Conservation (phyloP, 257 asterid species). For the Leonotis leonurus region DNA sequence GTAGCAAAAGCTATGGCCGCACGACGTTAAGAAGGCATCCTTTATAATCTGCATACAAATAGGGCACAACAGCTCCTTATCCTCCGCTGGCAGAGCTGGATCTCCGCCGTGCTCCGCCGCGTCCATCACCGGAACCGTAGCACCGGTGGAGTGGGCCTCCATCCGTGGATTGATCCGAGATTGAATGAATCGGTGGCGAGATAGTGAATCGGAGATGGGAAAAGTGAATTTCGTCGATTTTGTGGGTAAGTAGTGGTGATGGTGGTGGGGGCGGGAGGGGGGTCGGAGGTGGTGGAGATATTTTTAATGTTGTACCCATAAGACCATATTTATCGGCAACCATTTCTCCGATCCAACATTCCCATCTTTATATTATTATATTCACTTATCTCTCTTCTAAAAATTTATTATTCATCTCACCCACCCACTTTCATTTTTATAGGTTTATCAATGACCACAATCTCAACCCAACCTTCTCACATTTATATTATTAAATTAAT, state of each 20-base stretch:
- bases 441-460: too few relatives aligned
- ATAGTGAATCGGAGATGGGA: background rate
- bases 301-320: background rate
- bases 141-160: conserved; percentile 36
- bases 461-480: too few relatives aligned
- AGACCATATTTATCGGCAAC: too few relatives aligned
- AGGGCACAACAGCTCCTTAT: conserved; percentile 60
- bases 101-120: conserved; percentile 18
- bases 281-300: too few relatives aligned
- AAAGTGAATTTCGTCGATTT: background rate
- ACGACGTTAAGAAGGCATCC: conserved; percentile 67
- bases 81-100: conserved; percentile 26
- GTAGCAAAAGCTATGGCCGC: conserved; percentile 86
- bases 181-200: background rate
- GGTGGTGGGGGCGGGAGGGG: background rate
- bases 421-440: too few relatives aligned
- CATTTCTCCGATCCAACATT: too few relatives aligned
- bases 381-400: too few relatives aligned
- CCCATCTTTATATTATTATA: too few relatives aligned
- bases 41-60: conserved; percentile 72
- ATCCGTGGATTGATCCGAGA: conserved; percentile 9
- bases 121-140: conserved; percentile 33
- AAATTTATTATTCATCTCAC: too few relatives aligned
- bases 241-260: background rate
- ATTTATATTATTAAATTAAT: too few relatives aligned